A percentile compares a stretch with the other conserved stretches of the same genome.
Conservation (phyloP, 2,329 filamentous ascomycete species). For the Phaeoacremonium minimum region DNA sequence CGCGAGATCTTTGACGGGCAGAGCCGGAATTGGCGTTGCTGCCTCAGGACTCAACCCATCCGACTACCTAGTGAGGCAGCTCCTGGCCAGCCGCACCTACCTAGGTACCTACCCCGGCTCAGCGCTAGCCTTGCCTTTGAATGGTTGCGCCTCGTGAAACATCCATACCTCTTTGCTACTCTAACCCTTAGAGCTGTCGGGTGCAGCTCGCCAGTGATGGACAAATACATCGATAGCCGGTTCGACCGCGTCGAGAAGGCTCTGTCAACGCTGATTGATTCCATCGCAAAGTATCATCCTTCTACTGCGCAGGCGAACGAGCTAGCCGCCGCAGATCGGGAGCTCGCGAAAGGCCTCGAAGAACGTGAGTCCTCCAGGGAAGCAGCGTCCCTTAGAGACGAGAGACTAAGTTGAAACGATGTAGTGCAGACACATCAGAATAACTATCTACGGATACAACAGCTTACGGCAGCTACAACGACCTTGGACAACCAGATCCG, state of each 20-base stretch:
- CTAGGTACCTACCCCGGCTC: too few relatives aligned
- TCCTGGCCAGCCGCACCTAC: too few relatives aligned
- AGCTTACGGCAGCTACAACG: conserved; percentile 62
- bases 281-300: conserved; percentile 78
- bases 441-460: conserved; percentile 65
- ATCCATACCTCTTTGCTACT: too few relatives aligned
- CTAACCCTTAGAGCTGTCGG: too few relatives aligned
- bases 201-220: conserved; percentile 43
- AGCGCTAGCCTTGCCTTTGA: too few relatives aligned
- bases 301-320: conserved; percentile 63
- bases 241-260: conserved; percentile 65
- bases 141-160: too few relatives aligned
- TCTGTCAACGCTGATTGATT: conserved; percentile 68
- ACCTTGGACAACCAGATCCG: conserved; percentile 69
- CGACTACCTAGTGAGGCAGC: too few relatives aligned
- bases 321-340: conserved; percentile 65
- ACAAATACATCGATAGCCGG: conserved; percentile 55
- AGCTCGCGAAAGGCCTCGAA: conserved; percentile 62
- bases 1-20: conserved; percentile 25
- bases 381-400: neutral
- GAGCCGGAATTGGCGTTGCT: conserved; percentile 17
- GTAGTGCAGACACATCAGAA: conserved; percentile 70
- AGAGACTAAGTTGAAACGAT: conserved; percentile 5
- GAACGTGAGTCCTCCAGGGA: conserved; percentile 42
- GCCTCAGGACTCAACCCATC: too few relatives aligned